A percentile compares a stretch with the other conserved stretches of the same genome.
Conservation (phyloP, 2,329 filamentous ascomycete genomes). For the Gnomoniopsis sp. region DNA sequence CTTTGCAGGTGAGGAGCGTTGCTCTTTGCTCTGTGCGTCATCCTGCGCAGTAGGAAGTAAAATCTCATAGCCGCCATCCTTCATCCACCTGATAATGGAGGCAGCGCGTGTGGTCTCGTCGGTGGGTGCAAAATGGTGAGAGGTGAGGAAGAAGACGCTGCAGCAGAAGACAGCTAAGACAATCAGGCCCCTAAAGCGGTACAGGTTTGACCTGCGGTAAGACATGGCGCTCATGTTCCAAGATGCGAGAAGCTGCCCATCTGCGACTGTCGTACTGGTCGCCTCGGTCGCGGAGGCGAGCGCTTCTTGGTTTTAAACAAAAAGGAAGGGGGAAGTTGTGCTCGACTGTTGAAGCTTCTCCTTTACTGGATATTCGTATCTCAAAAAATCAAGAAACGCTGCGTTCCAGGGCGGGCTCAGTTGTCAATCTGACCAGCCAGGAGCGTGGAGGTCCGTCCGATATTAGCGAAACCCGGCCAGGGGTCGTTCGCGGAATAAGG, state of each 20-base stretch:
- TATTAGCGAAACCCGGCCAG: conserved; percentile 17
- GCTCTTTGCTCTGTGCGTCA: conserved; percentile 10
- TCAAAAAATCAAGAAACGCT: background rate
- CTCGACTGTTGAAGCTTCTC: background rate
- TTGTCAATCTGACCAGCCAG: conserved; percentile 11
- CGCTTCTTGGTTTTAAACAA: background rate
- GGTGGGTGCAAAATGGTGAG: background rate
- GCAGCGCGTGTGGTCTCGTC: conserved; percentile 5
- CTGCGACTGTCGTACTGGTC: background rate
- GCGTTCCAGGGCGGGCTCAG: background rate
- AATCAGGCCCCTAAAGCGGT: conserved; percentile 14
- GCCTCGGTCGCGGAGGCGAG: background rate
- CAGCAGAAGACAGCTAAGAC: conserved; percentile 13
- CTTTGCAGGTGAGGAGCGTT: background rate
- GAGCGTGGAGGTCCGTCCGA: background rate
- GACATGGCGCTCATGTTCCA: conserved; percentile 16
- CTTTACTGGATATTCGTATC: background rate
- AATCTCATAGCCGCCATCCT: conserved; percentile 17
- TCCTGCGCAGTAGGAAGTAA: conserved; percentile 15
- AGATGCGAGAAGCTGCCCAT: conserved; percentile 10
- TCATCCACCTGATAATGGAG: conserved; percentile 17
- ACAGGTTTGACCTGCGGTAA: conserved; percentile 16
- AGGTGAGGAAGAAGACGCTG: conserved; percentile 16
- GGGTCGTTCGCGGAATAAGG: conserved; percentile 13
- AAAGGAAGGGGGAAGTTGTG: background rate